Evolutionary conservation across 75 land plant species (phyloP), one percentile per base, ranked within the genome.

Genomic region (Pinus tabuliformis): DNA sequence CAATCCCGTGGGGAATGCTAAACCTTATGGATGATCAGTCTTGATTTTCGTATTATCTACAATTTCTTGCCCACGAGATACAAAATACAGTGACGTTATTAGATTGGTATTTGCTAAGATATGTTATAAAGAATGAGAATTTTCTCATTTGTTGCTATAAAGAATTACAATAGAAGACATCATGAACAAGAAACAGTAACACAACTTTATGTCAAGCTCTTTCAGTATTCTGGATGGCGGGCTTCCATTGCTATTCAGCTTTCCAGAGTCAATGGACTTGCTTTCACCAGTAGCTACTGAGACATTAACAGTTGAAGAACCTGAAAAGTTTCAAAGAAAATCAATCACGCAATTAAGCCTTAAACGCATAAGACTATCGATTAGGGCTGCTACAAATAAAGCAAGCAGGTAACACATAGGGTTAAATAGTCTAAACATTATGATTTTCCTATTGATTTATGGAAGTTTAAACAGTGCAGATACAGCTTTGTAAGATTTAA

Each of bases 281-380:
- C 79, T 87, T 78, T 77, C 82, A 11, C 82, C 75, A 42, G 80
- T 68, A 57, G 80, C 63, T 54, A 72, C 62, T 13, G 86, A 83
- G 26, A 89, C 91, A 75, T 89, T 83, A 37, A 89, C 91, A 21
- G 88, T 79, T 70, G 62, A 68, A 6, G 91, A 86, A 78, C 91
- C 91, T 89, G 89, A 63, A 61, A 58, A 77, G 2, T 20, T 21
- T 60, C 59, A 52, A 54, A 57, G 39, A 62, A 58, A 58, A 5
- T 33, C 45, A 37, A 54, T 59, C 49, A n/a, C 22, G 9, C 11
- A 36, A 36, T 56, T 30, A 24, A 45, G 59, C 14, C 37, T 45
- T 6, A 74, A 49, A 26, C 42, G 77, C 16, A 33, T 56, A 28
- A 24, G 36, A 15, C 36, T 15, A 22, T 63, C n/a, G 20, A 66